Conservation (phyloP, 768 basidiomycete species). For the Naganishia vaughanmartiniae region DNA sequence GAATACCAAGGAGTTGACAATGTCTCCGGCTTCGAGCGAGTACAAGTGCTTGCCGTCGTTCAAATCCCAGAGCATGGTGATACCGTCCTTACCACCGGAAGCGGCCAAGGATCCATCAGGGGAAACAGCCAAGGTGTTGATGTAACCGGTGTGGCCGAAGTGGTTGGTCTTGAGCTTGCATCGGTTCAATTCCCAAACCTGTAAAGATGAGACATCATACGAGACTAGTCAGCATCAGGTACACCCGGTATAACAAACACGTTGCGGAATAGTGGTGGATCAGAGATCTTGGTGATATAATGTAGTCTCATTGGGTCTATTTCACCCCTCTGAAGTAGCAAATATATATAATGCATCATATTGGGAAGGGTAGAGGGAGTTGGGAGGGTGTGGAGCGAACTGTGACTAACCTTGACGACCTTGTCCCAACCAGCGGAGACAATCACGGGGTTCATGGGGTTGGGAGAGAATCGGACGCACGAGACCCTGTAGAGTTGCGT, state of each 20-base stretch:
- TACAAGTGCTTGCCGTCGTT: slow-evolving; percentile 99
- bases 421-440: slow-evolving; percentile 99
- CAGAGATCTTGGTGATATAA: slow-evolving; percentile 80
- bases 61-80: slow-evolving; percentile 99
- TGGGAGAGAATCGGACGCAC: slow-evolving; percentile 98
- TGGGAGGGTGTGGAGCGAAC: slow-evolving; percentile 9
- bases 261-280: slow-evolving; percentile 45
- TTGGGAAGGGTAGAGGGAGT: slow-evolving; percentile 3
- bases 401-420: slow-evolving; percentile 85
- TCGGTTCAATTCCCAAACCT: slow-evolving; percentile 99
- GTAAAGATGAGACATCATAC: neutral
- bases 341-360: slow-evolving; percentile 63
- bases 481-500: slow-evolving; percentile 68
- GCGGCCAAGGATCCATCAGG: slow-evolving; percentile 98
- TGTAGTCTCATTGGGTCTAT: slow-evolving; percentile 66
- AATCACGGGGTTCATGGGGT: slow-evolving; percentile 94
- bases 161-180: slow-evolving; percentile 99
- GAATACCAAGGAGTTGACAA: slow-evolving; percentile 99
- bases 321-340: slow-evolving; percentile 80
- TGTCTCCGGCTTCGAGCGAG: slow-evolving; percentile 95
- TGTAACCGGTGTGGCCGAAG: slow-evolving; percentile 98
- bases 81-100: slow-evolving; percentile 98
- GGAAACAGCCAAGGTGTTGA: slow-evolving; percentile 96
- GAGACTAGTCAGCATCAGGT: slow-evolving; percentile 20
- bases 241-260: neutral